Percentiles rank a stretch among this genome's conserved stretches.
phyloP scores from a whole-genome alignment of 2,329 filamentous ascomycete species.

The Claviceps citrina region DNA sequence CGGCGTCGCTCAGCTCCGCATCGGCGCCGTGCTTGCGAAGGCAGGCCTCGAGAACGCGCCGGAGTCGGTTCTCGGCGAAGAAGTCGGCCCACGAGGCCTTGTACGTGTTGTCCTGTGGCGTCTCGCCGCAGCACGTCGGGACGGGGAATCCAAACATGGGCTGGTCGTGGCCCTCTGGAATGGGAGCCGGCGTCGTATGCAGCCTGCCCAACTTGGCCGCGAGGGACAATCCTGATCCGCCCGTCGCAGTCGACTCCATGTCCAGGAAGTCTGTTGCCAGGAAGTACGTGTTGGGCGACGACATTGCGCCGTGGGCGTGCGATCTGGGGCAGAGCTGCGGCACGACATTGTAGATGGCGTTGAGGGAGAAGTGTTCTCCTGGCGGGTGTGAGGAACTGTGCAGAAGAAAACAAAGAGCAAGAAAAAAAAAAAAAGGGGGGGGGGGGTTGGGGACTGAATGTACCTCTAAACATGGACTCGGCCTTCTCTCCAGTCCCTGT shows the following conservation, averaged over 20 bases:
- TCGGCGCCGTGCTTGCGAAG: constrained; percentile 50
- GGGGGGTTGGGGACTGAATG: constrained; percentile 3
- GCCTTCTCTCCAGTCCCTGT: constrained; percentile 44
- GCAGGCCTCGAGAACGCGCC: constrained; percentile 44
- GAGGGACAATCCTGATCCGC: constrained; percentile 39
- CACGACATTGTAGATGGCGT: constrained; percentile 58
- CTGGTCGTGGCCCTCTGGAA: constrained; percentile 38
- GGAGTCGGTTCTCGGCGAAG: constrained; percentile 61
- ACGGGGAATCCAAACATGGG: constrained; percentile 73
- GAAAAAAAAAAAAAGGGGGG: neutral
- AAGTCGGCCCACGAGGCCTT: constrained; percentile 68
- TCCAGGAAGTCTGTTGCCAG: constrained; percentile 71
- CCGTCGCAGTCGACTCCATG: constrained; percentile 29
- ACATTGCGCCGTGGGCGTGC: constrained; percentile 52
- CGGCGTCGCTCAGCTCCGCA: constrained; percentile 40
- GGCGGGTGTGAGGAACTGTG: constrained; percentile 1
- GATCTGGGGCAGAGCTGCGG: constrained; percentile 63
- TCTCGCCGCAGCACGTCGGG: constrained; percentile 74
- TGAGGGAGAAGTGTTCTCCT: constrained; percentile 74
- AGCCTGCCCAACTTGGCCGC: constrained; percentile 64
- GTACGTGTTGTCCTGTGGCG: constrained; percentile 65
- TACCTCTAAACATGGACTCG: constrained; percentile 55
- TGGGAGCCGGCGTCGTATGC: constrained; percentile 60
- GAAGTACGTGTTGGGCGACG: constrained; percentile 36
- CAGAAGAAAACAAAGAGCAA: neutral